Evolutionary conservation across 2,329 filamentous ascomycete genomes (phyloP), one percentile per base, ranked within the genome.

Genomic region (Xenosphaeropsis pyriputrescens): DNA sequence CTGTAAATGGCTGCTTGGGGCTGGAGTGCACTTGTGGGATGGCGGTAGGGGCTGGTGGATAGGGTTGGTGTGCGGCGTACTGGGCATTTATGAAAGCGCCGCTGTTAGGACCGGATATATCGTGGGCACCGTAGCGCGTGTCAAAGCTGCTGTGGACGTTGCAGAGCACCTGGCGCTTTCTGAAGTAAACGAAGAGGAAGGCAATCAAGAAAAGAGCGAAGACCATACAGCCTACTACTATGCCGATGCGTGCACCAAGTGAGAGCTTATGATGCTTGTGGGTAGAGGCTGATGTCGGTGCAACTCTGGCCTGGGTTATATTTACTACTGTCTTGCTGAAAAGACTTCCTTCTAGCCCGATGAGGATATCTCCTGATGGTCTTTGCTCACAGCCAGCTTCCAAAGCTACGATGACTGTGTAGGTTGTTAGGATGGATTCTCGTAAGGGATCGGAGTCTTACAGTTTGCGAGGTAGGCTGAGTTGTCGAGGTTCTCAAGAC

Each of bases 361-460:
- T 41, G 1, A 44, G 32, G 2, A 39, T 40, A 2, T 48, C 47
- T 7, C 37, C 32, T 1, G 37, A 31, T 13, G 51, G 46, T 12
- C 45, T 41, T 39, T 55, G 50, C 7, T 34, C 35, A 36, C 53
- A 56, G 13, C 46, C 50, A 29, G 46, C 50, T 32, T 49, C 17
- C 9, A 54, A 37, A 14, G 50, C 49, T 18, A 39, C 36, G 12
- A 53, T 39, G 38, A 52, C 51, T 53, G 33, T 31, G 15, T 34
- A 30, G 6, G 29, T 18, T 12, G n/a, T 37, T 26, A 40, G 32
- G 18, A 37, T 32, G 40, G 31, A 12, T 34, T 14, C 18, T 29
- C 13, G 6, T 14, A 32, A 32, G 16, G 16, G 6, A 15, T 32
- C 7, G 9, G 5, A 32, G 7, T 37, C 43, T 36, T 45, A 45